Percentiles rank a stretch among this genome's conserved stretches.
These are phyloP conservation scores for Pseudogymnoascus sp. DNA, from an alignment of 2,329 filamentous ascomycete genomes.

Conservation along the genomic window DNA sequence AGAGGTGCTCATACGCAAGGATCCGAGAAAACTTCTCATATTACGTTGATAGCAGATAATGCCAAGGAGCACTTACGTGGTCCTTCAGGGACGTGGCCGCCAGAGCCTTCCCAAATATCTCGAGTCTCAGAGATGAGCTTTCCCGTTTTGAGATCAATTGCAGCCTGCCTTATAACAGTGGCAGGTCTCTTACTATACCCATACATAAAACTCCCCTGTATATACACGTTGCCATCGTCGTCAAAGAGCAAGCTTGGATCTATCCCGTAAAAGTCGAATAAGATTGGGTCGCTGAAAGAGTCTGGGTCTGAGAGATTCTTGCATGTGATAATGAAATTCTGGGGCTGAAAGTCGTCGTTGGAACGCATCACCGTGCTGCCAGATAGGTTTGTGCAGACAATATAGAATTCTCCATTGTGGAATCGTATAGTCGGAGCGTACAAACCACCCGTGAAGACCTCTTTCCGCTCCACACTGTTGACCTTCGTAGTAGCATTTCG, in stretches of 20 bases:
- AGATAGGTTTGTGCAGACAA: conserved; percentile 26
- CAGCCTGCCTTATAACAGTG: conserved; percentile 19
- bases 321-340: conserved; percentile 27
- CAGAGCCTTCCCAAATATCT: conserved; percentile 29
- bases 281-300: conserved; percentile 30
- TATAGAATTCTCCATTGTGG: conserved; percentile 26
- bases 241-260: conserved; percentile 44
- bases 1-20: not conserved
- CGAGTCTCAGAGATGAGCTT: conserved; percentile 19
- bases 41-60: not conserved
- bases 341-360: not conserved
- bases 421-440: conserved; percentile 33
- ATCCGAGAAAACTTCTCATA: not conserved
- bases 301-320: conserved; percentile 20
- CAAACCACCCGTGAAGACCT: conserved; percentile 28
- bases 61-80: conserved; percentile 23
- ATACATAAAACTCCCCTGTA: conserved; percentile 29
- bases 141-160: conserved; percentile 19
- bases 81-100: conserved; percentile 28
- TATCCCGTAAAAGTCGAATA: conserved; percentile 36
- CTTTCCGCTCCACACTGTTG: conserved; percentile 15
- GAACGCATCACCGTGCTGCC: not conserved
- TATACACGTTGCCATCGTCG: conserved; percentile 32
- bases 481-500: conserved; percentile 15
- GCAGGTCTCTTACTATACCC: conserved; percentile 11